These are phyloP conservation scores for Dothideomycetes sp. DNA, from an alignment of 2,329 filamentous ascomycete genomes.

Conservation along the genomic window DNA sequence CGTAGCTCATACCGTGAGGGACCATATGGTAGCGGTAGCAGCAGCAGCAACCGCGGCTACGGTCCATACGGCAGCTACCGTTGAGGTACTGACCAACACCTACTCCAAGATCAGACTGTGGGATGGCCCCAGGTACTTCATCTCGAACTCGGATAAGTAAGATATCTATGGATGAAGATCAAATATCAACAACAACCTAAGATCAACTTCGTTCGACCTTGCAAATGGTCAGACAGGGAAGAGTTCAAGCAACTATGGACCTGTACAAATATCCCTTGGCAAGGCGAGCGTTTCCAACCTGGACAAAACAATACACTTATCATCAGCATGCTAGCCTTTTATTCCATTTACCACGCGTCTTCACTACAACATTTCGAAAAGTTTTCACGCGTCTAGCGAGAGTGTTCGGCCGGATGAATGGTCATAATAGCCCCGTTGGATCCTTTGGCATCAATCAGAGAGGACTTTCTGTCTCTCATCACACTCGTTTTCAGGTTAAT, in stretches of 20 bases:
- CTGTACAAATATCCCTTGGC: too few relatives aligned
- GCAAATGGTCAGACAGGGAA: too few relatives aligned
- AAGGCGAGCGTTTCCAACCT: too few relatives aligned
- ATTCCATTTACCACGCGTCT: neutral
- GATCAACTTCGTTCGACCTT: too few relatives aligned
- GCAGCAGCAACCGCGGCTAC: conserved; percentile 2
- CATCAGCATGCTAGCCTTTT: neutral
- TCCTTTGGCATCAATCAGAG: neutral
- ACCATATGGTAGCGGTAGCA: conserved; percentile 5
- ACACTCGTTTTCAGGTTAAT: neutral
- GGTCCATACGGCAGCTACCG: conserved; percentile 4
- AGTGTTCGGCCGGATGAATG: neutral
- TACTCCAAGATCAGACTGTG: too few relatives aligned
- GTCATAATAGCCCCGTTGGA: neutral
- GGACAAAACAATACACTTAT: neutral
- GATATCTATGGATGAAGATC: too few relatives aligned
- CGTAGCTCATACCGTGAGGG: conserved; percentile 8
- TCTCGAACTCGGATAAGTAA: too few relatives aligned
- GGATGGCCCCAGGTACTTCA: too few relatives aligned
- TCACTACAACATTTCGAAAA: neutral
- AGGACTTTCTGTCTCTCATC: neutral
- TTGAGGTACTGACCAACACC: too few relatives aligned
- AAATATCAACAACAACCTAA: too few relatives aligned
- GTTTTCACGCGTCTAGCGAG: neutral
- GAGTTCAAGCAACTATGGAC: too few relatives aligned